Conservation (phyloP, 306 rosid genomes). For the Citrullus amarus region DNA sequence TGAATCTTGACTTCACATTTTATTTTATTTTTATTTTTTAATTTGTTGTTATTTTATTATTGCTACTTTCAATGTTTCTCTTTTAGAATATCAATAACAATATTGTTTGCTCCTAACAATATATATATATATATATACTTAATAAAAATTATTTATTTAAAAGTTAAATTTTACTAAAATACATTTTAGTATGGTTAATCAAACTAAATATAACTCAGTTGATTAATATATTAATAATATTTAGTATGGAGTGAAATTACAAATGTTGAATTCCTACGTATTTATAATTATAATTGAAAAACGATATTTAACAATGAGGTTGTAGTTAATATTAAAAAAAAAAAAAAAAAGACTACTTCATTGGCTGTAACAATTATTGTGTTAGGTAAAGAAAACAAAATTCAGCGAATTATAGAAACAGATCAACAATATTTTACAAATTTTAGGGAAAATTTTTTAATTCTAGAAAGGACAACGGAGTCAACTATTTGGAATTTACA, state of each 20-base stretch:
- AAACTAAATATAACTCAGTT: not conserved
- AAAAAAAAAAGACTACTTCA: not conserved
- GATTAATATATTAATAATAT: not conserved
- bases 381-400: not conserved
- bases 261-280: no score
- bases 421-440: not conserved
- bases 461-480: not conserved
- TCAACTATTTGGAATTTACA: not conserved
- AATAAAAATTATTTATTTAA: no score
- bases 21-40: no score
- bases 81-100: no score
- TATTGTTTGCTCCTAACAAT: no score
- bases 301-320: not conserved
- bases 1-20: no score
- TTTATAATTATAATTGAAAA: not conserved
- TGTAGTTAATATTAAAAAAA: not conserved
- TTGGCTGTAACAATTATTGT: not conserved
- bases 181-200: no score
- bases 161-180: no score
- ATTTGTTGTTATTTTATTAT: no score
- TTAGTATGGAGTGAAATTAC: no score
- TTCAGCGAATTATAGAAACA: not conserved
- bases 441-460: not conserved
- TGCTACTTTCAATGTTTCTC: no score
- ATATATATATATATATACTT: no score